Base-by-base conservation (phyloP, 225 moss, liverwort and hornwort genomes). In the Ulota crispa region DNA sequence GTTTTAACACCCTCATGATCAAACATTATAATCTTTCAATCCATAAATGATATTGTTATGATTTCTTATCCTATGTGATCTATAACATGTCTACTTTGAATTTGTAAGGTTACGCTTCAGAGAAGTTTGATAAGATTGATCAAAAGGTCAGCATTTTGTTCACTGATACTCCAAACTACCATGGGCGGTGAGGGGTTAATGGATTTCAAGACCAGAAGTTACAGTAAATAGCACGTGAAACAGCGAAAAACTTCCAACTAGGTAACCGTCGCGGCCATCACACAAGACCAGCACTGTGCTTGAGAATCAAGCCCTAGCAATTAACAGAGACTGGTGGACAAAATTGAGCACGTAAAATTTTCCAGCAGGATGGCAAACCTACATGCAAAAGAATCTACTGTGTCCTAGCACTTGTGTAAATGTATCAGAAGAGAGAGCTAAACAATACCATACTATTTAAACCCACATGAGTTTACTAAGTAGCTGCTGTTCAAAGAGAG, bases 401-500 rank as follows among this genome's bases (percentile, higher is more conserved):
- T 75, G 43, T 43, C 52, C 76, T 82, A 76, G 28, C 62, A 78
- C 34, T 54, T 68, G 72, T 34, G 30, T 67, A 34, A 34, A 36
- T 23, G 32, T 62, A 60, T 69, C 83, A 19, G 45, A 84, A 43
- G 12, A 67, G 53, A 80, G 30, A 26, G 76, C 76, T 79, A 12
- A 80, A 71, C 76, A 31, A 7, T 52, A 61, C 18, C 65, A 41
- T 26, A 37, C 37, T 53, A 16, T 18, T 34, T 65, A 26, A 6
- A 75, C 64, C 59, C 82, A 55, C 23, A 26, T 34, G 30, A 45
- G 21, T 47, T 41, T 28, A 28, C 24, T 24, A 50, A 27, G 11
- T n/a, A 72, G 30, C 62, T 66, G 61, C 83, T 79, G 76, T 76
- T 78, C 79, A 64, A 74, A 71, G 71, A 42, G 76, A 45, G 59